These are phyloP conservation scores for Euphorbia pulcherrima DNA, from an alignment of 345 rosid genomes.

Conservation along the genomic window DNA sequence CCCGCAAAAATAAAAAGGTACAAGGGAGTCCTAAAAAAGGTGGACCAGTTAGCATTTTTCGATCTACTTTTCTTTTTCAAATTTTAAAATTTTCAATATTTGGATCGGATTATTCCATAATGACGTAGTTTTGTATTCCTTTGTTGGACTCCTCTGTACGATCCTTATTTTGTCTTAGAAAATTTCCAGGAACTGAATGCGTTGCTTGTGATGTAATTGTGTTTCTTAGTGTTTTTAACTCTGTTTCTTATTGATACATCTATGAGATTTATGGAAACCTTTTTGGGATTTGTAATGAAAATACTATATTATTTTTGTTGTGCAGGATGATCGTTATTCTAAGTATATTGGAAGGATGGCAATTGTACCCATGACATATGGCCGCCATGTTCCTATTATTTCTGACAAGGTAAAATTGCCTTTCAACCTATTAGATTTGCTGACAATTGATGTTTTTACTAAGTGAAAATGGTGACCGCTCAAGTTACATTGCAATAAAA, in stretches of 20 bases:
- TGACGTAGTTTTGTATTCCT: neutral
- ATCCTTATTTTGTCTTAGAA: neutral
- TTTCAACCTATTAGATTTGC: neutral
- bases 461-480: neutral
- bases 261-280: neutral
- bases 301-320: constrained; percentile 6
- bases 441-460: neutral
- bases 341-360: constrained; percentile 83
- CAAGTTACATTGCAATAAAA: neutral
- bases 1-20: neutral
- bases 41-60: neutral
- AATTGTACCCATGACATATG: constrained; percentile 97
- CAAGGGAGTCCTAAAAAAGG: neutral
- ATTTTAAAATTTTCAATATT: neutral
- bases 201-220: constrained; percentile 5
- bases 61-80: neutral
- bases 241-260: neutral
- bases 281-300: constrained; percentile 4
- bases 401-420: constrained; percentile 62
- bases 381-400: constrained; percentile 92
- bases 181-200: neutral
- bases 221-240: neutral
- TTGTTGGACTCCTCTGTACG: neutral
- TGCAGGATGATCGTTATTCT: constrained; percentile 84
- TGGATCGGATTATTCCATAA: neutral